Evolutionary conservation across 1,139 yeast species (phyloP), one percentile per base, ranked within the genome.

Genomic region (Protomyces pachydermus): DNA sequence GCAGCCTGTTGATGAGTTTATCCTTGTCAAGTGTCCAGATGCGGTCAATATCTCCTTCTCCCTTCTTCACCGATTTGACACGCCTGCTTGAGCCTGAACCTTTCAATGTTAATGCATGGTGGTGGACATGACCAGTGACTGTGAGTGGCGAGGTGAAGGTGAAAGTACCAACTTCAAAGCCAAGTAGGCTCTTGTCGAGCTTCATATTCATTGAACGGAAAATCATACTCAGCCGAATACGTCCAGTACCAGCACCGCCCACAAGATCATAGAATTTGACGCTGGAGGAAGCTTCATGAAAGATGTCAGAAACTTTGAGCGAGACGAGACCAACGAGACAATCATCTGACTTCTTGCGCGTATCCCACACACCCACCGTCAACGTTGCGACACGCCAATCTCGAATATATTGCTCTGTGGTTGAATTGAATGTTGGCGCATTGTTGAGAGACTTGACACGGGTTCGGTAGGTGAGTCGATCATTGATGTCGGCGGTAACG

Each of bases 361-460:
- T 48, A 51, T 60, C 64, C 58, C 60, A 60, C 10, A 60, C 64
- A 25, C 57, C 54, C 9, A 60, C 18, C 14, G 38, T 28, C 16
- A 60, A 14, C 10, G 58, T 46, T 6, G 64, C 64, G 14, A 54
- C 46, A n/a, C 60, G 54, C 64, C 64, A 60, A 20, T 60, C 64
- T 3, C 64, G 58, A 3, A 60, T 58, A 32, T 54, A 60, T 23
- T 53, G 54, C 28, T 60, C 64, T 8, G 54, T 48, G 9, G 60
- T 39, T 32, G 60, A 54, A 35, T 60, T 60, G 51, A 37, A 60
- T 16, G 60, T 37, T 10, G 64, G 64, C 23, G 58, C 60, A 54
- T 25, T 60, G 18, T 32, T 60, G n/a, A 60, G 42, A 46, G 54
- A 52, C 48, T 54, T 54, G 35, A 54, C 60, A 28, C 64, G 51